phyloP scores from a whole-genome alignment of 176 grass and related monocot genomes.

The Guadua angustifolia region DNA sequence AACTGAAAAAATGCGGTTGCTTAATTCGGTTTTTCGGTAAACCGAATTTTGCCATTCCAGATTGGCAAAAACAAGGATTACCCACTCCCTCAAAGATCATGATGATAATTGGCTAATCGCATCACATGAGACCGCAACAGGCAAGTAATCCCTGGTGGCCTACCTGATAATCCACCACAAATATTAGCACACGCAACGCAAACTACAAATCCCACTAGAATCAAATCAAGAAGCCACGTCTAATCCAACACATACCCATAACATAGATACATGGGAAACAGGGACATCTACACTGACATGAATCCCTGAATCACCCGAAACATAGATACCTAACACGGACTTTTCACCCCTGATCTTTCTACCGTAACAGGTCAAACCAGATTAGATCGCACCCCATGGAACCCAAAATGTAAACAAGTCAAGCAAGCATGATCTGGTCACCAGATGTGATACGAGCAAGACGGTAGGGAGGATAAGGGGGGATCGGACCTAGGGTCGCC shows the following conservation, averaged over 20 bases:
- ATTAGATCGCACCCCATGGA: background rate
- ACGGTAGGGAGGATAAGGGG: too few relatives aligned
- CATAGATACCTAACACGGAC: background rate
- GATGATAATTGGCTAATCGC: background rate
- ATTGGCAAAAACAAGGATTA: background rate
- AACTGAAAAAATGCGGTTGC: too few relatives aligned
- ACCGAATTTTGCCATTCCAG: too few relatives aligned
- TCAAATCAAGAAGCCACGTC: background rate
- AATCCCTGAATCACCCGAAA: background rate
- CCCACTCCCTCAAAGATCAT: background rate
- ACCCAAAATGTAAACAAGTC: background rate
- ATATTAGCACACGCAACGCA: background rate
- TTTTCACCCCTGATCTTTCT: slow-evolving; percentile 1
- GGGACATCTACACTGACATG: background rate
- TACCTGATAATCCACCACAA: background rate
- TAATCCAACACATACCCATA: background rate
- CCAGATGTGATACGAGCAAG: background rate
- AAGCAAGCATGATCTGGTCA: background rate
- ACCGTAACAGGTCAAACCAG: slow-evolving; percentile 11
- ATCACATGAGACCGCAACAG: background rate
- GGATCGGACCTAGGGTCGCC: slow-evolving; percentile 75
- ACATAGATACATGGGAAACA: background rate
- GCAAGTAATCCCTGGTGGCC: background rate
- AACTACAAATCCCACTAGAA: background rate
- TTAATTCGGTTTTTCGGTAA: too few relatives aligned